A percentile compares a stretch with the other conserved stretches of the same genome.
phyloP scores from a whole-genome alignment of 1,284 basidiomycete genomes.

The Mycena sp. region DNA sequence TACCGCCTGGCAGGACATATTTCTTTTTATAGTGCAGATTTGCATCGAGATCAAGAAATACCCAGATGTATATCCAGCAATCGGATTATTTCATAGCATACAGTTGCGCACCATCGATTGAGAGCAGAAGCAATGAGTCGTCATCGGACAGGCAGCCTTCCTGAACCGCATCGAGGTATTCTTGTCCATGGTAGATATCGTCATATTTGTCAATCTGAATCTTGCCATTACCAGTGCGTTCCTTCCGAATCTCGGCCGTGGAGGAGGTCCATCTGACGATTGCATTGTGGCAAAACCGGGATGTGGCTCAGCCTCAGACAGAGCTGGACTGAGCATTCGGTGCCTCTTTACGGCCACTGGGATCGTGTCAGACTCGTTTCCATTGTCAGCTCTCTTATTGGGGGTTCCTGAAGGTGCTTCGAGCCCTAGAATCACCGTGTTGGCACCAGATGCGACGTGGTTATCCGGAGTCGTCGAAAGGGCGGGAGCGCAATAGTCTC shows the following conservation, averaged over 20 bases:
- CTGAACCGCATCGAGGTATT: constrained; percentile 26
- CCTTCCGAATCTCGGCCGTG: background rate
- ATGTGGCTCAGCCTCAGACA: too few species aligned
- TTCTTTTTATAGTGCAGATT: constrained; percentile 20
- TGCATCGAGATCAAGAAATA: background rate
- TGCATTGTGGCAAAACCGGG: too few species aligned
- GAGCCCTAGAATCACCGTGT: too few species aligned
- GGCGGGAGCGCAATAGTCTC: background rate
- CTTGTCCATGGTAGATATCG: constrained; percentile 11
- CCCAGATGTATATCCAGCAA: constrained; percentile 24
- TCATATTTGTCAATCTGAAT: background rate
- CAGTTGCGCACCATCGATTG: constrained; percentile 23
- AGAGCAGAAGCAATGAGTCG: constrained; percentile 29
- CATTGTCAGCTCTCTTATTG: too few species aligned
- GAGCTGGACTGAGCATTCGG: too few species aligned
- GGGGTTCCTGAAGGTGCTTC: too few species aligned
- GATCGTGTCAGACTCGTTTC: too few species aligned
- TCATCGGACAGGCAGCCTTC: constrained; percentile 12
- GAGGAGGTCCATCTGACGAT: too few species aligned
- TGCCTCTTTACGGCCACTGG: too few species aligned
- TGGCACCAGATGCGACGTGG: too few species aligned
- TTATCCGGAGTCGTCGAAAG: background rate
- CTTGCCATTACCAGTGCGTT: background rate
- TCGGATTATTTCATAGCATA: constrained; percentile 23
- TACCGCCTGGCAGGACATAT: background rate